Conservation (phyloP, 306 rosid species). For the Cicer cuneatum region DNA sequence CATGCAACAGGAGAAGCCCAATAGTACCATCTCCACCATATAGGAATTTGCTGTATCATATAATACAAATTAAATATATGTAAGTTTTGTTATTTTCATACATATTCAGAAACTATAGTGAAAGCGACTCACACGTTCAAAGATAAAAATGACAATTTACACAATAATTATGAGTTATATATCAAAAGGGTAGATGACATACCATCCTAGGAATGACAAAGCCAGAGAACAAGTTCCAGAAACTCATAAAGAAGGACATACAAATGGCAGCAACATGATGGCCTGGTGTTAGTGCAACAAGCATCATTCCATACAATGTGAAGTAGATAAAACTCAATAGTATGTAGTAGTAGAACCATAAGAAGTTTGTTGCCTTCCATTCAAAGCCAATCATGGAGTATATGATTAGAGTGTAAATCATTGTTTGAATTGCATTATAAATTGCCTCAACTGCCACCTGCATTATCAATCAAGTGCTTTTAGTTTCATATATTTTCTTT, state of each 20-base stretch:
- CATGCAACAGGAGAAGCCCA: constrained; percentile 51
- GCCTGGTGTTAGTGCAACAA: constrained; percentile 71
- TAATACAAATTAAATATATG: background rate
- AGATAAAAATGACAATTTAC: background rate
- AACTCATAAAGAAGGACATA: constrained; percentile 66
- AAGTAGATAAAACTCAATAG: constrained; percentile 67
- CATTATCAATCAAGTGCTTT: constrained; percentile 32
- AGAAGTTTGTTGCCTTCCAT: constrained; percentile 58
- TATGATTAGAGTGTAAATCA: constrained; percentile 51
- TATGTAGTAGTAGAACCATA: constrained; percentile 74
- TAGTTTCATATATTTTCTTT: background rate
- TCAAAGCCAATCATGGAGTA: constrained; percentile 71
- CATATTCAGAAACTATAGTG: background rate
- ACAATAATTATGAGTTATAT: background rate
- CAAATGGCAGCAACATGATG: constrained; percentile 64
- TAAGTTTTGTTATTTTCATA: background rate
- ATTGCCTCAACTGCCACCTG: constrained; percentile 76
- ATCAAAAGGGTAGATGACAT: constrained; percentile 26
- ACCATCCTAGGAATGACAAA: constrained; percentile 60
- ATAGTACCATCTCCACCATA: constrained; percentile 84
- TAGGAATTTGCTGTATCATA: constrained; percentile 60
- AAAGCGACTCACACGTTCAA: background rate
- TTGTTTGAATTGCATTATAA: constrained; percentile 61
- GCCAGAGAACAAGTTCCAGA: constrained; percentile 76
- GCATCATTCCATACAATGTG: constrained; percentile 87